phyloP scores from a whole-genome alignment of 805 yeast species.

The Barnettozyma siamensis region DNA sequence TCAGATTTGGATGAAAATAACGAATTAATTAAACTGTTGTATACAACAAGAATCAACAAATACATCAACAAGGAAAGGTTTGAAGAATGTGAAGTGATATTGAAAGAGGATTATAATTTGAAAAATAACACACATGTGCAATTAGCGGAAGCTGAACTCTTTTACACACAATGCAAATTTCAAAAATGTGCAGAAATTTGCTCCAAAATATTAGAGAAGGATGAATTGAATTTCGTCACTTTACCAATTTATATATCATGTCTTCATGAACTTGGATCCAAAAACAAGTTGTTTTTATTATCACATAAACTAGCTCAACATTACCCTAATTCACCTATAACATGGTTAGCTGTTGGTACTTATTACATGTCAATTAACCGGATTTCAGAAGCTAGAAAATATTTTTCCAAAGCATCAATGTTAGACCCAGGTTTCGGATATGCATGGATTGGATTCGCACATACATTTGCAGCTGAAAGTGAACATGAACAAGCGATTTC shows the following conservation, averaged over 20 bases:
- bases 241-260: constrained; percentile 80
- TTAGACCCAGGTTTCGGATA: constrained; percentile 86
- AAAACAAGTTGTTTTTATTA: constrained; percentile 69
- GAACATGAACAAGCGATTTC: constrained; percentile 98
- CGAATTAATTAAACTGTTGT: constrained; percentile 71
- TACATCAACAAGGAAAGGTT: constrained; percentile 53
- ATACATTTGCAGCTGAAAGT: constrained; percentile 96
- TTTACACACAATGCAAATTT: constrained; percentile 72
- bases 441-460: constrained; percentile 98
- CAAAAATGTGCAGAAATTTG: constrained; percentile 71
- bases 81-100: constrained; percentile 58
- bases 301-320: constrained; percentile 84
- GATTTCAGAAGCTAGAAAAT: constrained; percentile 77
- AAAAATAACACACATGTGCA: constrained; percentile 66
- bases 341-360: constrained; percentile 91
- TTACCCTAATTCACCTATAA: constrained; percentile 72
- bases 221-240: constrained; percentile 64
- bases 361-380: constrained; percentile 75
- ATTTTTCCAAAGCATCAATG: constrained; percentile 83
- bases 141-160: constrained; percentile 59
- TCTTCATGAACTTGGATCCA: constrained; percentile 76
- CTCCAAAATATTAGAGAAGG: constrained; percentile 47
- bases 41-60: constrained; percentile 71
- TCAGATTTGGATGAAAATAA: constrained; percentile 72
- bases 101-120: constrained; percentile 68